phyloP scores from a whole-genome alignment of 2,329 filamentous ascomycete species.

The Apiospora phragmitis region DNA sequence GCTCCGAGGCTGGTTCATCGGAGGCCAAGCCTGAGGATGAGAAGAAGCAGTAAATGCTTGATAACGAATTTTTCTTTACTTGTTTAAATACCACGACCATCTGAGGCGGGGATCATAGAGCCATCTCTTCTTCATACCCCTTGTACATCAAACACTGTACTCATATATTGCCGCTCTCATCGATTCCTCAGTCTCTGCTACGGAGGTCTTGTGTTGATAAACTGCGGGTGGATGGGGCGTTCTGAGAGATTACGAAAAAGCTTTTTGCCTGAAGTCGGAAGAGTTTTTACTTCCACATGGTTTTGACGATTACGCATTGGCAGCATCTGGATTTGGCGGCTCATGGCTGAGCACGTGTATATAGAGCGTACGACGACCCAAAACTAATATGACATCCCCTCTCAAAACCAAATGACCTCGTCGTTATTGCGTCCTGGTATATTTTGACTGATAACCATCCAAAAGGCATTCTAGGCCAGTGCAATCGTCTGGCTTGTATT shows the following conservation, averaged over 20 bases:
- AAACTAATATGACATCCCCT: conserved; percentile 58
- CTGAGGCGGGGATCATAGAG: conserved; percentile 30
- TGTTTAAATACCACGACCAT: conserved; percentile 21
- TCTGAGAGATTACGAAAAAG: conserved; percentile 32
- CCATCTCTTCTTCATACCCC: conserved; percentile 31
- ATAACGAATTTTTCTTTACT: conserved; percentile 20
- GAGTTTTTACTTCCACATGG: conserved; percentile 25
- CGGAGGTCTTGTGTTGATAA: conserved; percentile 37
- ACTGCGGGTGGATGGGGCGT: conserved; percentile 33
- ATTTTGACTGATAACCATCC: neutral
- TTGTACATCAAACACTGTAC: conserved; percentile 49
- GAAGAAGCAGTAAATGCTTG: conserved; percentile 56
- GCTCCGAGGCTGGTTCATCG: conserved; percentile 46
- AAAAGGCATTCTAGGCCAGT: neutral
- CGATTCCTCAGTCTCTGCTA: conserved; percentile 21
- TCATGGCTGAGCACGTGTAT: conserved; percentile 43
- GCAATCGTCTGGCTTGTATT: neutral
- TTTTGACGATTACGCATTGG: conserved; percentile 47
- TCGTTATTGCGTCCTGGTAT: neutral
- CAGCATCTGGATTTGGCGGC: conserved; percentile 41
- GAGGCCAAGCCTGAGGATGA: conserved; percentile 56
- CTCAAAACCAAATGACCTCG: conserved; percentile 38
- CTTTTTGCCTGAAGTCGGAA: conserved; percentile 24
- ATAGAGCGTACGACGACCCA: conserved; percentile 42
- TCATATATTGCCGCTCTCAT: conserved; percentile 44